These are phyloP conservation scores for Cyclotella distinguenda DNA, from an alignment of 108 stramenopile genomes.

Conservation along the genomic window DNA sequence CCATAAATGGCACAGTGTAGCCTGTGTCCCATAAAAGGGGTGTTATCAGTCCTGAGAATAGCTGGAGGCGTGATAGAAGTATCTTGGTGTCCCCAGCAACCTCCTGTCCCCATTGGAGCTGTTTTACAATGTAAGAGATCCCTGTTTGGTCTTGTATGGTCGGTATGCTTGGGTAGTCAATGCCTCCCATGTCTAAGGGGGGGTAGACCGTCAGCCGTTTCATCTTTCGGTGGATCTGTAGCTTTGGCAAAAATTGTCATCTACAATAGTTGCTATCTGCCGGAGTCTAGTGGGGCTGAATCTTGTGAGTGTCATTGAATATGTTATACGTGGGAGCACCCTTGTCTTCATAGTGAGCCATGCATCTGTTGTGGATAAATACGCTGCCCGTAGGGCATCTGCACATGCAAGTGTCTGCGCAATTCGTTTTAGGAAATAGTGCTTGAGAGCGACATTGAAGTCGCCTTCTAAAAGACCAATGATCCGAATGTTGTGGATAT, in stretches of 20 bases:
- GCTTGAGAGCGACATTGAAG: not conserved
- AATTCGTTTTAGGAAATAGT: not conserved
- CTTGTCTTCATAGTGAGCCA: not conserved
- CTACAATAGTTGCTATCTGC: not conserved
- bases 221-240: not conserved
- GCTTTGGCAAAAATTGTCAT: not conserved
- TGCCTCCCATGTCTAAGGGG: conserved; percentile 1
- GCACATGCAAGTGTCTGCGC: not conserved
- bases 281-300: not conserved
- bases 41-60: not conserved
- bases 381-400: not conserved
- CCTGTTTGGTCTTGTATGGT: not conserved
- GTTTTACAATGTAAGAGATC: not conserved
- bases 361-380: not conserved
- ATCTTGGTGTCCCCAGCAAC: not conserved
- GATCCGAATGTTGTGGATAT: not conserved
- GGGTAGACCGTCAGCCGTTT: not conserved
- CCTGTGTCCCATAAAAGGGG: conserved; percentile 7
- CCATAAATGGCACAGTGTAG: not conserved
- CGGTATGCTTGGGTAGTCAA: not conserved
- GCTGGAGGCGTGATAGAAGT: not conserved
- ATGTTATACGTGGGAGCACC: not conserved
- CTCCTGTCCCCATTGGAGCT: not conserved
- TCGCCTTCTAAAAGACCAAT: not conserved
- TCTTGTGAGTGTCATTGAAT: not conserved